Base-by-base conservation (phyloP, 2,329 filamentous ascomycete species). In the Neopestalotiopsis sp. region DNA sequence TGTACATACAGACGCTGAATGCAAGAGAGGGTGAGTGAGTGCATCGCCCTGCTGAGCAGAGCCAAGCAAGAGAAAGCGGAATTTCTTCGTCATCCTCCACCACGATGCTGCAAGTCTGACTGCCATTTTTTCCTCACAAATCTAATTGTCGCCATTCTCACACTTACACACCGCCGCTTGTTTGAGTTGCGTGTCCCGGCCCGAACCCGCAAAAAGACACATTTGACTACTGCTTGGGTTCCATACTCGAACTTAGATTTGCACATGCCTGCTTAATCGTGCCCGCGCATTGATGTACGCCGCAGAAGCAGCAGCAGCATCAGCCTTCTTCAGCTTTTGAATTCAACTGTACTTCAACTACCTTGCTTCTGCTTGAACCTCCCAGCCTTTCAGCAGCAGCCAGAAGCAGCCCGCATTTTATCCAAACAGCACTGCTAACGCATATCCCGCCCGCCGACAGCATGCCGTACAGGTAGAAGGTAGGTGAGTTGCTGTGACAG, bases 401-500 rank as follows among this genome's bases (percentile, higher is more conserved):
- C 24, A 38, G 34, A 38, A 38, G 34, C 34, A 38, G 34, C 34
- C 3, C 34, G 34, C 34, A 38, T 32, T 14, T 20, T n/a, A 28
- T 28, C 14, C 52, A 14, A 57, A 24, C 45, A 40, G 42, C 28
- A 57, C 34, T 34, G 65, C 65, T 38, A 42, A 60, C 52, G 58
- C 24, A 20, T 13, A 30, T 20, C 13, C 45, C 45, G 40, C 13
- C 24, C 24, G 65, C 67, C 60, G 67, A 65, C 67, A 68, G 67
- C 67, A 68, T 68, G 67, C 49, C 67, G 57, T 45, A 65, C 67
- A 64, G 62, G 60, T 68, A 67, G 67, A 65, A 65, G 40, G 60
- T 68, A 32, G 56, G 67, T 59, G 45, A 61, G 67, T 59, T 57
- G 62, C 20, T 5, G 32, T 32, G 14, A 56, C 58, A 28, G n/a